A percentile compares a stretch with the other conserved stretches of the same genome.
These are phyloP conservation scores for Trichosanthes cucumerina DNA, from an alignment of 306 rosid species.

Conservation along the genomic window DNA sequence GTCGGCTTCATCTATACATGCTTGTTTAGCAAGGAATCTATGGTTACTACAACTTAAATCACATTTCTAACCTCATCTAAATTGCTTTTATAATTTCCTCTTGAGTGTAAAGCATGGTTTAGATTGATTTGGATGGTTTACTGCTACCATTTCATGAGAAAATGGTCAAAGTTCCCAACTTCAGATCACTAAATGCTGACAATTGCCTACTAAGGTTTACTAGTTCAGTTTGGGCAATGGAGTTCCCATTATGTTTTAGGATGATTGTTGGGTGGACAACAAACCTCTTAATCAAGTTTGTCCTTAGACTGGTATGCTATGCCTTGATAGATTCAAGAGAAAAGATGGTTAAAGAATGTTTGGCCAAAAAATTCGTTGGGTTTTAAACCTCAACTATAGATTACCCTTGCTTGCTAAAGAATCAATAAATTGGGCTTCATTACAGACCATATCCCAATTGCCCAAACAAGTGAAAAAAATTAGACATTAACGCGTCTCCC, in stretches of 20 bases:
- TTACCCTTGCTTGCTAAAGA: background rate
- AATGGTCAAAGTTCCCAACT: background rate
- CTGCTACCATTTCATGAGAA: background rate
- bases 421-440: background rate
- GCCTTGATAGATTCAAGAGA: background rate
- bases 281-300: background rate
- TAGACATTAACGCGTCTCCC: too few relatives aligned
- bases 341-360: background rate
- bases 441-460: too few relatives aligned
- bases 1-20: too few relatives aligned
- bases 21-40: background rate
- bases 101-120: background rate
- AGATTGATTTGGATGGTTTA: background rate
- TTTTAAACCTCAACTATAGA: background rate
- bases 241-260: background rate
- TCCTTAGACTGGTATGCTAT: background rate
- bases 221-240: background rate
- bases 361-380: background rate
- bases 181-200: background rate
- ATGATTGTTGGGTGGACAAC: background rate
- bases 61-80: background rate
- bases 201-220: background rate
- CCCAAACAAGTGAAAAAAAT: too few relatives aligned
- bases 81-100: background rate
- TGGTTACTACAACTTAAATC: background rate